Conservation (phyloP, 2,329 filamentous ascomycete species). For the Aspergillus nomiae region DNA sequence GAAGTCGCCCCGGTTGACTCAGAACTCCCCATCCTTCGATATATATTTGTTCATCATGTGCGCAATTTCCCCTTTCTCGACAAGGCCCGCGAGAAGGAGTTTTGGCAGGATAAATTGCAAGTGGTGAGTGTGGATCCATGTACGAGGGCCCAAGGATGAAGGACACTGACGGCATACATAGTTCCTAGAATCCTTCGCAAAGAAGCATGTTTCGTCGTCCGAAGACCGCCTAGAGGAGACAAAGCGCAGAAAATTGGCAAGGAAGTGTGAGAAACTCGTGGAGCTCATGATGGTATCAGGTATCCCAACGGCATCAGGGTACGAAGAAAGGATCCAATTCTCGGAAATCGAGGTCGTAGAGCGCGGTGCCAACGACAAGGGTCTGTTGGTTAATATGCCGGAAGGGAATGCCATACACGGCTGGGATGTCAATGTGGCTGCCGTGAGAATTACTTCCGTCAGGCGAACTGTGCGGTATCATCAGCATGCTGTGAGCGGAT, state of each 20-base stretch:
- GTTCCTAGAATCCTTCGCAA: slow-evolving; percentile 97
- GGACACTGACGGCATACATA: slow-evolving; percentile 38
- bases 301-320: slow-evolving; percentile 90
- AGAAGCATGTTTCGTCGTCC: slow-evolving; percentile 94
- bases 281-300: slow-evolving; percentile 99
- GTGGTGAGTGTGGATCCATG: slow-evolving; percentile 61
- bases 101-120: slow-evolving; percentile 98
- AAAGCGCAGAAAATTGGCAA: slow-evolving; percentile 86
- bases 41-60: slow-evolving; percentile 97
- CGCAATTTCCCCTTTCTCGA: slow-evolving; percentile 98
- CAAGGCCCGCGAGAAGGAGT: slow-evolving; percentile 96
- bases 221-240: slow-evolving; percentile 96
- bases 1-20: slow-evolving; percentile 93
- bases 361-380: slow-evolving; percentile 85
- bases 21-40: slow-evolving; percentile 87
- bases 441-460: slow-evolving; percentile 75
- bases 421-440: slow-evolving; percentile 96
- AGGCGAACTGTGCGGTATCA: slow-evolving; percentile 89
- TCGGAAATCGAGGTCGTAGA: slow-evolving; percentile 97
- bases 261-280: slow-evolving; percentile 92
- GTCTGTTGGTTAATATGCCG: slow-evolving; percentile 81
- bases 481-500: slow-evolving; percentile 74
- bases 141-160: neutral
- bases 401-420: slow-evolving; percentile 92
- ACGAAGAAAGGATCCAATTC: slow-evolving; percentile 95